phyloP scores from a whole-genome alignment of 495 filamentous ascomycete species.

The Niebla homalea region DNA sequence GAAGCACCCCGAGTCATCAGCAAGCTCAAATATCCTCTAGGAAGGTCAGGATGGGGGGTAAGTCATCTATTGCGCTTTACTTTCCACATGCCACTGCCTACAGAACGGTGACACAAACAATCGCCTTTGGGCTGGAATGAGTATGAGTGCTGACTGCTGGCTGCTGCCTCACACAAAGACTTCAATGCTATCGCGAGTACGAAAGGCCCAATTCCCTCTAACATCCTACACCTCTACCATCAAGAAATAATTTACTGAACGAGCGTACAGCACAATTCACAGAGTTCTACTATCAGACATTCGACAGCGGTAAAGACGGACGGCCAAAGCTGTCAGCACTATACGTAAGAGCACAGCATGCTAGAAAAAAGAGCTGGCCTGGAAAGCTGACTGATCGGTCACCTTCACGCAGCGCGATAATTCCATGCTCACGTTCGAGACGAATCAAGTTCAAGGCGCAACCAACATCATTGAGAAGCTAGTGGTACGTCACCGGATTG shows the following conservation, averaged over 20 bases:
- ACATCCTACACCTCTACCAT: neutral
- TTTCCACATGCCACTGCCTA: neutral
- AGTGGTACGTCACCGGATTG: conserved; percentile 34
- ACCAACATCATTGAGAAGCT: conserved; percentile 63
- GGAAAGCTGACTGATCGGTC: neutral
- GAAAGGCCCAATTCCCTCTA: neutral
- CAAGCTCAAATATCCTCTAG: neutral
- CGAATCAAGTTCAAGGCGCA: conserved; percentile 41
- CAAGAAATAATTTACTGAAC: neutral
- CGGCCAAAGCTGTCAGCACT: conserved; percentile 48
- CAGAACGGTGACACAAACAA: neutral
- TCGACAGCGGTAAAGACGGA: conserved; percentile 44
- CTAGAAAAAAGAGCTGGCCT: neutral
- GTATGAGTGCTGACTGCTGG: neutral
- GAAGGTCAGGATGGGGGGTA: neutral
- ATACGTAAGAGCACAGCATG: conserved; percentile 49
- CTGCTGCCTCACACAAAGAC: conserved; percentile 24
- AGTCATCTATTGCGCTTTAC: neutral
- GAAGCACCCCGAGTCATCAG: neutral
- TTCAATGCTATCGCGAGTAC: conserved; percentile 42
- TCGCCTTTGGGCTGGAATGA: neutral
- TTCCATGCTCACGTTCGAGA: conserved; percentile 94
- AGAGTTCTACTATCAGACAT: conserved; percentile 75
- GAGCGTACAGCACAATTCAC: conserved; percentile 59
- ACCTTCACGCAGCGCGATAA: conserved; percentile 46